Base-by-base conservation (phyloP, 1,284 basidiomycete genomes). In the Violaceomyces palustris region DNA sequence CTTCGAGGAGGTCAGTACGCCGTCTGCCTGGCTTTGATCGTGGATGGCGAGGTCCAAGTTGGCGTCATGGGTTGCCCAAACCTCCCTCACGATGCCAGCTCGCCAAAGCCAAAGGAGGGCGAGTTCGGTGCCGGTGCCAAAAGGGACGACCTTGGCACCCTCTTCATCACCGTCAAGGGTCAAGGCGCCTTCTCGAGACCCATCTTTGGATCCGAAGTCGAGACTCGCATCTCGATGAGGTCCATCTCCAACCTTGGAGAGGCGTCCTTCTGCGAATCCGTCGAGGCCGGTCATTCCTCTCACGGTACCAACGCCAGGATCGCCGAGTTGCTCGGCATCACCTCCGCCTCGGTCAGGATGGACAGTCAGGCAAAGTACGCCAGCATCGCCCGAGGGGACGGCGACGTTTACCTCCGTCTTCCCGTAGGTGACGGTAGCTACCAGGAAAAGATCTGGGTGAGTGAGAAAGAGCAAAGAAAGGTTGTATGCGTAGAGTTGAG, bases 341-440 rank as follows among this genome's bases (percentile, higher is more conserved):
- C 81, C 9, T 77, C 79, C 24, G 69, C 79, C 15, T 81, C 87
- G 31, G 78, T 85, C n/a, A 80, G 89, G 22, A 96, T 98, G 90
- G 94, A 98, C 74, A 90, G 87, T 72, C 93, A 97, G 75, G 91
- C 91, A 7, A 98, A 98, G 76, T 98, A 98, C 67, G 84, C 86
- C 24, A 85, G 84, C 64, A 81, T 97, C 14, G 83, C 85, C 2
- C 78, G 92, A 31, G 90, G 91, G 0, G 88, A 94, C 52, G 90
- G 90, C 1, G 84, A 85, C 11, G 83, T 85, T 27, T 98, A 99
- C 75, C 78, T 98, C 40, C 81, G 93, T 21, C 86, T 96, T 77
- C 94, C 94, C 0, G 86, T 85, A 42, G 74, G 78, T 6, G 83
- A 85, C 12, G 81, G 83, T 14, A 82, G 82, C 11, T 93, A 92